Percentiles rank a stretch among this genome's conserved stretches.
phyloP scores from a whole-genome alignment of 306 rosid species.

The Prunus campanulata region DNA sequence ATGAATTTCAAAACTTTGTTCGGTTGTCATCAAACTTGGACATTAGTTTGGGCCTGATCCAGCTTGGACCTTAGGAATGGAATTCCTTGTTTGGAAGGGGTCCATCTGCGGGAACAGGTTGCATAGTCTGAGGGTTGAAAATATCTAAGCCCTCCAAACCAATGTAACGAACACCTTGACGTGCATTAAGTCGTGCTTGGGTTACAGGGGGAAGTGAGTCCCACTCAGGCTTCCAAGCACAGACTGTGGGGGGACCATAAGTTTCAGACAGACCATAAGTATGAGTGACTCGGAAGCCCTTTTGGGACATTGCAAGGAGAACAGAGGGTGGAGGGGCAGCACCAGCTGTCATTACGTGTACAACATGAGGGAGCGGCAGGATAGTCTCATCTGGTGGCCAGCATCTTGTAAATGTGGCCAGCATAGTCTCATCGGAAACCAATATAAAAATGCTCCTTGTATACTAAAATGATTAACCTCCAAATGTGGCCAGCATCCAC shows the following conservation, averaged over 20 bases:
- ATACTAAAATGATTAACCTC: not conserved
- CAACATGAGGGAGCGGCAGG: conserved; percentile 84
- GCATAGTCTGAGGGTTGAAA: conserved; percentile 53
- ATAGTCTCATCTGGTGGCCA: conserved; percentile 58
- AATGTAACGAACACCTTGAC: conserved; percentile 82
- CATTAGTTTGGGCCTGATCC: not conserved
- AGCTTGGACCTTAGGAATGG: not conserved
- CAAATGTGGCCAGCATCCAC: not conserved
- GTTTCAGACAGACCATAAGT: conserved; percentile 94
- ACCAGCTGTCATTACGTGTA: conserved; percentile 82
- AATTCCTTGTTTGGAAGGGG: not conserved
- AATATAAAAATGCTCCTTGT: too few species aligned
- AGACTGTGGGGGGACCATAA: conserved; percentile 77
- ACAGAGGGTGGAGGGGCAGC: conserved; percentile 94
- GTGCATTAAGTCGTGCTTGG: conserved; percentile 71
- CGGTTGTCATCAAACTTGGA: not conserved
- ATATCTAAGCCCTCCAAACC: conserved; percentile 73
- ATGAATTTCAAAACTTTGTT: not conserved
- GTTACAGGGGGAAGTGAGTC: conserved; percentile 55
- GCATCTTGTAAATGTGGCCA: too few species aligned
- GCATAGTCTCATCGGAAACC: too few species aligned
- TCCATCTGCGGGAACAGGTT: conserved; percentile 78
- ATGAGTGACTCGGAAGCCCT: conserved; percentile 82
- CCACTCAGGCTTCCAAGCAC: conserved; percentile 98
- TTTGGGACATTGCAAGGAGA: conserved; percentile 62